Evolutionary conservation across 352 stramenopile species (phyloP).

Genomic region (Globisporangium polare): DNA sequence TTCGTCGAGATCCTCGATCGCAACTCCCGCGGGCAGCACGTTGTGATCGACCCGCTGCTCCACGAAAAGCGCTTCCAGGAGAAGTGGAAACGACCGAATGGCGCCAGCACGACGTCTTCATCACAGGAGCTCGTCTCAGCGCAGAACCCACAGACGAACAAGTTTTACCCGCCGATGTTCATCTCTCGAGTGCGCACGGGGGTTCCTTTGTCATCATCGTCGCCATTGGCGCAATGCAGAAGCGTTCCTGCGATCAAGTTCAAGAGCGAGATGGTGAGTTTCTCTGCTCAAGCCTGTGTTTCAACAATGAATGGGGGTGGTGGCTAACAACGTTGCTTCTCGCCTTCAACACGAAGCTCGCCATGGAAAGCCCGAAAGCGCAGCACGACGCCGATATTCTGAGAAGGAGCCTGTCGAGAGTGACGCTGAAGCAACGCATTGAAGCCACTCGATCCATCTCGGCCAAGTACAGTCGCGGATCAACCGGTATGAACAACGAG

Average conservation of each 20-base stretch:
- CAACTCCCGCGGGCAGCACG: slow-evolving; percentile 39
- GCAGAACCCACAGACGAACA: slow-evolving; percentile 45
- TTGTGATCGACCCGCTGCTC: slow-evolving; percentile 53
- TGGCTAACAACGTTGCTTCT: not conserved
- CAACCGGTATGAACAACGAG: not conserved
- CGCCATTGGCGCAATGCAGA: slow-evolving; percentile 11
- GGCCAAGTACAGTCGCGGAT: not conserved
- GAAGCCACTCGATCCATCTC: slow-evolving; percentile 10
- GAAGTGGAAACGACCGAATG: slow-evolving; percentile 40
- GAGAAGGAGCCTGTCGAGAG: slow-evolving; percentile 52
- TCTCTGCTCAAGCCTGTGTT: no score
- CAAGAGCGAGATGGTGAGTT: slow-evolving; percentile 10
- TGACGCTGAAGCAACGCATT: slow-evolving; percentile 52
- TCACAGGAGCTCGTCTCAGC: slow-evolving; percentile 31
- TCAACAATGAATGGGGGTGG: not conserved
- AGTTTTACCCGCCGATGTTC: slow-evolving; percentile 50
- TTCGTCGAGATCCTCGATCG: slow-evolving; percentile 66
- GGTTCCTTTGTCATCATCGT: not conserved
- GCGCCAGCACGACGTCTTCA: slow-evolving; percentile 24
- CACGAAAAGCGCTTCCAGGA: slow-evolving; percentile 54
- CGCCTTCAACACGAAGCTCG: slow-evolving; percentile 1
- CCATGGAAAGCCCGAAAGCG: not conserved
- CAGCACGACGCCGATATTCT: slow-evolving; percentile 44
- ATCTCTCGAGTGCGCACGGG: slow-evolving; percentile 37
- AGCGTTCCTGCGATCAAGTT: slow-evolving; percentile 18